Percentiles rank a stretch among this genome's conserved stretches.
Evolutionary conservation across 495 filamentous ascomycete genomes (phyloP).

Genomic region (Xylaria intraflava): DNA sequence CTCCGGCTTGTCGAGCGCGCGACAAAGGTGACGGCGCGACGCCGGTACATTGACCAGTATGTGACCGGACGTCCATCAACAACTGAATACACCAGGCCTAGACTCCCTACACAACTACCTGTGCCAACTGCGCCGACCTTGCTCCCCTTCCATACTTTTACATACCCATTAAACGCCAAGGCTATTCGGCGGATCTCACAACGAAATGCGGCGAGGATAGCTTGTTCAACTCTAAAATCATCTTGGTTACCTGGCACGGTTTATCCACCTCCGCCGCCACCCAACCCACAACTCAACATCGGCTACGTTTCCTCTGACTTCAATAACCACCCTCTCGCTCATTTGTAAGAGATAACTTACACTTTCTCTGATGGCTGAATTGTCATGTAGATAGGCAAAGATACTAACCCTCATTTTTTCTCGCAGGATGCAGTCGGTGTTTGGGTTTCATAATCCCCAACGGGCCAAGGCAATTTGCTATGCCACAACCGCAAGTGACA

Average conservation of each 20-base stretch:
- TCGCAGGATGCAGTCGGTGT: slow-evolving; percentile 88
- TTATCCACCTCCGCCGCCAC: slow-evolving; percentile 76
- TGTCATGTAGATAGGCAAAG: neutral
- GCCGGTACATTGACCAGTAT: slow-evolving; percentile 84
- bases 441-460: slow-evolving; percentile 74
- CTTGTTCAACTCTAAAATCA: slow-evolving; percentile 74
- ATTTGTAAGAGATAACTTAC: slow-evolving; percentile 47
- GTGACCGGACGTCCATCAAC: slow-evolving; percentile 53
- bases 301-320: slow-evolving; percentile 98
- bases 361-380: neutral
- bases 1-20: slow-evolving; percentile 84
- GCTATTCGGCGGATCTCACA: slow-evolving; percentile 95
- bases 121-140: slow-evolving; percentile 91
- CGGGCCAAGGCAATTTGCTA: slow-evolving; percentile 87
- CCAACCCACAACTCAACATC: slow-evolving; percentile 74
- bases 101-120: slow-evolving; percentile 65
- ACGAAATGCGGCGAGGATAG: slow-evolving; percentile 88
- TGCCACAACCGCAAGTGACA: slow-evolving; percentile 90
- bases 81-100: slow-evolving; percentile 64
- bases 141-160: slow-evolving; percentile 98
- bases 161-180: slow-evolving; percentile 85
- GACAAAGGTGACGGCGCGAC: slow-evolving; percentile 66
- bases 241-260: slow-evolving; percentile 80
- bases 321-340: slow-evolving; percentile 96
- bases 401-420: neutral